Percentiles rank a stretch among this genome's conserved stretches.
Conservation (phyloP, 2,329 filamentous ascomycete genomes). For the Dactylonectria estremocensis region DNA sequence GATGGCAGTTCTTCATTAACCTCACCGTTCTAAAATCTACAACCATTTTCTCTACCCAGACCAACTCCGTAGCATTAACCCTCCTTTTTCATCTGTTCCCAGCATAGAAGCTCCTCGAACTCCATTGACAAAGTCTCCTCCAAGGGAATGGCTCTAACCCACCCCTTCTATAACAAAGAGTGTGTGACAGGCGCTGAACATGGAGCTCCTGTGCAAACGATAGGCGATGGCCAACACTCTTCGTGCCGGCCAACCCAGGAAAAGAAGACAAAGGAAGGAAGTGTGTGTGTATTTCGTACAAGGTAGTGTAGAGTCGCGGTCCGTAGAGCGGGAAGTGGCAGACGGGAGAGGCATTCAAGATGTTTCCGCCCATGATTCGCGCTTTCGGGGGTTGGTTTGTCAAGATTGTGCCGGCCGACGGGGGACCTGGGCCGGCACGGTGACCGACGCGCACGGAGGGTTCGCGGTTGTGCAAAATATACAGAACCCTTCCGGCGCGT, state of each 20-base stretch:
- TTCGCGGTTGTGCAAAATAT: not conserved
- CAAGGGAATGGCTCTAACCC: not conserved
- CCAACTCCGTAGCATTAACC: not conserved
- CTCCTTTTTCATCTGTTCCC: not conserved
- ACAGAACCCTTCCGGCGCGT: not conserved
- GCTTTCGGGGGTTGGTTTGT: not conserved
- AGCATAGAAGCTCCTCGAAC: not conserved
- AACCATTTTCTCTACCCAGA: constrained; percentile 21
- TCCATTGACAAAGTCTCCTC: constrained; percentile 1
- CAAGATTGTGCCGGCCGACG: constrained; percentile 30
- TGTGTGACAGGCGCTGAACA: not conserved
- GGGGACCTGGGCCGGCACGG: constrained; percentile 37
- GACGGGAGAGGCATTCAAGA: not conserved
- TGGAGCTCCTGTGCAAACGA: not conserved
- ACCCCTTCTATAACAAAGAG: not conserved
- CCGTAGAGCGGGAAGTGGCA: not conserved
- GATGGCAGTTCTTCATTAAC: constrained; percentile 29
- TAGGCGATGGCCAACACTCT: not conserved
- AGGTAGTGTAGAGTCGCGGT: not conserved
- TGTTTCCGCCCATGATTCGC: not conserved
- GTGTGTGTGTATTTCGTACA: not conserved
- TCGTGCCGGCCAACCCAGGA: not conserved
- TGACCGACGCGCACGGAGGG: not conserved
- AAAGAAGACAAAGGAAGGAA: not conserved
- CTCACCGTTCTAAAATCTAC: not conserved